Conservation (phyloP, 208 protist species). For the Trypanosoma cruzi region DNA sequence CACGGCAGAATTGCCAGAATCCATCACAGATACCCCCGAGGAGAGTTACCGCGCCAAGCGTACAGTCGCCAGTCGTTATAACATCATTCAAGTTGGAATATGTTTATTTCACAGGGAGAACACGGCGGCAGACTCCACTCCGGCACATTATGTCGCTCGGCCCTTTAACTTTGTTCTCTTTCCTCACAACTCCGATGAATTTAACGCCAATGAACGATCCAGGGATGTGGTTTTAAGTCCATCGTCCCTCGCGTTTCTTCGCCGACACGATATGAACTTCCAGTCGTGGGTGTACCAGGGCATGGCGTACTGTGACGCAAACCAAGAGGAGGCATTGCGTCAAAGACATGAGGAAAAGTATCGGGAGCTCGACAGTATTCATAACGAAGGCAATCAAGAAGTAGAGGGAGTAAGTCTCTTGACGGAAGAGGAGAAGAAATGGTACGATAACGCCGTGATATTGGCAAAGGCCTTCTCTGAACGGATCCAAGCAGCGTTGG, state of each 20-base stretch:
- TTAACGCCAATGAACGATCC: conserved; percentile 26
- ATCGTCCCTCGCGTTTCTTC: conserved; percentile 67
- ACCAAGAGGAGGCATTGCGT: conserved; percentile 36
- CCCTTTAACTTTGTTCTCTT: conserved; percentile 86
- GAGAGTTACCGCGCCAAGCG: conserved; percentile 71
- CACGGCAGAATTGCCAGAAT: conserved; percentile 55
- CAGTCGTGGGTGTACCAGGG: conserved; percentile 78
- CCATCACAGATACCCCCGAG: conserved; percentile 55
- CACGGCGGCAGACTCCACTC: conserved; percentile 11
- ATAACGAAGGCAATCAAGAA: conserved; percentile 1
- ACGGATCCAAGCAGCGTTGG: conserved; percentile 31
- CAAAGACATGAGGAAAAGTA: conserved; percentile 26
- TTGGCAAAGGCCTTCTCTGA: conserved; percentile 34
- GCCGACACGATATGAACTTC: conserved; percentile 79
- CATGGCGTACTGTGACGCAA: conserved; percentile 50
- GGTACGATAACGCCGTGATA: conserved; percentile 36
- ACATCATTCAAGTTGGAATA: conserved; percentile 84
- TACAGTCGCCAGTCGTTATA: conserved; percentile 60
- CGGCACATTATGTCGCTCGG: conserved; percentile 40
- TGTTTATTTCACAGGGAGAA: conserved; percentile 69
- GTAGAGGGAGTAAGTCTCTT: conserved; percentile 26
- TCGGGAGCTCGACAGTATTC: conserved; percentile 11
- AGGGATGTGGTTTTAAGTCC: conserved; percentile 62
- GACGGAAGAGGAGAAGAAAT: conserved; percentile 52
- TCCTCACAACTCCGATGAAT: conserved; percentile 53